Base-by-base conservation (phyloP, 441 rosid genomes). In the Adansonia gregorii region DNA sequence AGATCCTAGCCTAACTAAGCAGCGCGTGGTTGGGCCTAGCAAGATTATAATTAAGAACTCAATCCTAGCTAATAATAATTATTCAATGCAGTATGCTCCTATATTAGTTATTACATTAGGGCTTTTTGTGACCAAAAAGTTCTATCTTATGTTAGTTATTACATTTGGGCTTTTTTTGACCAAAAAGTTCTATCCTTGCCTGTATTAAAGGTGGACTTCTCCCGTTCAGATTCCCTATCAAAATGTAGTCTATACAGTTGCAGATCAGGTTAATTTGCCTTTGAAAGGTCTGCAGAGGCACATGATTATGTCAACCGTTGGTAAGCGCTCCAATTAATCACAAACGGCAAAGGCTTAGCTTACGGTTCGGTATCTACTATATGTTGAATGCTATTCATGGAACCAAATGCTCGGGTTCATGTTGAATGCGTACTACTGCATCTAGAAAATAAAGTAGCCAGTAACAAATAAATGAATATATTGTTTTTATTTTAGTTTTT, bases 21-120 rank as follows among this genome's bases (percentile, higher is more conserved):
- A 24, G 27, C 55, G 6, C 19, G 31, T 31, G 45, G 45, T 19
- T 31, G 67, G 67, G 45, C 14, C 45, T 27, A 51, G 39, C 73
- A 48, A 19, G 31, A 2, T 22, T 69, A 20, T 24, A 10, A 20
- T 69, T 20, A 48, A 1, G 14, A 63, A 4, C 52, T 11, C 8
- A 69, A 48, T 31, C 22, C 73, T 48, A 58, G 58, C 17, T 69
- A 22, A 20, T 48, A 31, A 63, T 27, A 11, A 69, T 69, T 12
- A 69, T 22, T 22, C 17, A 19, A 48, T 69, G 31, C 58, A 69
- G 9, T 35, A 48, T 48, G 9, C 56, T 6, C 17, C 27, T 24
- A 24, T 24, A 24, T 1, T 24, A 24, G 27, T 24, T 24, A 24
- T 24, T 24, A 24, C 27, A 24, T 24, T 24, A 24, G 27, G 27